phyloP scores from a whole-genome alignment of 2,329 filamentous ascomycete species.

The Teratosphaeria nubilosa region DNA sequence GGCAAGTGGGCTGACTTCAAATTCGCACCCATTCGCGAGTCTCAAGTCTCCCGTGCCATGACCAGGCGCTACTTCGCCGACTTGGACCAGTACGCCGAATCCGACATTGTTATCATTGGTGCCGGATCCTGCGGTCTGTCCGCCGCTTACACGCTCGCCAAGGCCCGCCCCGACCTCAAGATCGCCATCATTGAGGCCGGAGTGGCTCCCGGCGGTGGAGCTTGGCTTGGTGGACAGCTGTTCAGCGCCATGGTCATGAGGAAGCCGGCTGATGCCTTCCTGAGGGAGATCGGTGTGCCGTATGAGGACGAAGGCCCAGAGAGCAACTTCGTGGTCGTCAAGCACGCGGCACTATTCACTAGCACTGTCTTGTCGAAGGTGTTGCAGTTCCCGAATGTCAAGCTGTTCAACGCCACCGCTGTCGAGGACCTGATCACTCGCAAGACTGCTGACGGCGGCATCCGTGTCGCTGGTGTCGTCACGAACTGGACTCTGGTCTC shows the following conservation, averaged over 20 bases:
- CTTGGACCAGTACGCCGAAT: constrained; percentile 80
- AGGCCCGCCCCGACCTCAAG: constrained; percentile 76
- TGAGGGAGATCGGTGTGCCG: constrained; percentile 68
- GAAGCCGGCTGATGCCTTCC: constrained; percentile 79
- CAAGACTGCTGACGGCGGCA: constrained; percentile 39
- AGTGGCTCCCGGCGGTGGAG: constrained; percentile 77
- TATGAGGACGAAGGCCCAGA: constrained; percentile 69
- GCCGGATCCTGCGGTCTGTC: constrained; percentile 82
- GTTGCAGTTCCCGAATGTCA: constrained; percentile 76
- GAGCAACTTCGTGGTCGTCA: constrained; percentile 72
- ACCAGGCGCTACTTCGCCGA: constrained; percentile 86
- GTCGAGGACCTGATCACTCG: constrained; percentile 91
- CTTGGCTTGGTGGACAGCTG: constrained; percentile 87
- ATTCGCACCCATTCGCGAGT: constrained; percentile 82
- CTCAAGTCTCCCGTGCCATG: constrained; percentile 83
- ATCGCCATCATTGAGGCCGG: constrained; percentile 85
- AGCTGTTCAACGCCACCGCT: constrained; percentile 89
- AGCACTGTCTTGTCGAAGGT: constrained; percentile 78
- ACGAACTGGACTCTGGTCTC: constrained; percentile 92
- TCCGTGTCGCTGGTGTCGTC: constrained; percentile 79
- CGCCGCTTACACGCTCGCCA: constrained; percentile 74
- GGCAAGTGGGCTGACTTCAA: constrained; percentile 72
- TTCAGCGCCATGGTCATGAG: constrained; percentile 95
- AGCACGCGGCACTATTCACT: constrained; percentile 88
- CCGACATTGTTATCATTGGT: constrained; percentile 86